These are phyloP conservation scores for Thermoascus crustaceus DNA, from an alignment of 2,329 filamentous ascomycete genomes.

Conservation along the genomic window DNA sequence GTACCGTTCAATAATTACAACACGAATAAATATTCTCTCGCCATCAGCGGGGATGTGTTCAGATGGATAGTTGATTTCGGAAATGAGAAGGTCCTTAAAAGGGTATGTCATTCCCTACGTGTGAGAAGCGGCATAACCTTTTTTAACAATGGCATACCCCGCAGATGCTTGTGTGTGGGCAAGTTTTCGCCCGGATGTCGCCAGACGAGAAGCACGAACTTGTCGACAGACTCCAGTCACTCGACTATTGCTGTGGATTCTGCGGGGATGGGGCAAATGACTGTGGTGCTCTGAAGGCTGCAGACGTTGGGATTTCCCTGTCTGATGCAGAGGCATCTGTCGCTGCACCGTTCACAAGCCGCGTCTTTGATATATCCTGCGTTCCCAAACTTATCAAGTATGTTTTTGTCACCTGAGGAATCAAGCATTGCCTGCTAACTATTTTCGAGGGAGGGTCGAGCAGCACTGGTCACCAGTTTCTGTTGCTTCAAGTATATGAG, in stretches of 20 bases:
- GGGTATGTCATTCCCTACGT: conserved; percentile 40
- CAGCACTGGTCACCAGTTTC: conserved; percentile 94
- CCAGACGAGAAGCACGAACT: conserved; percentile 98
- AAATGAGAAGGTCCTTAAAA: conserved; percentile 65
- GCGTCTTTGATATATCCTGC: conserved; percentile 92
- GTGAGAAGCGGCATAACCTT: not conserved
- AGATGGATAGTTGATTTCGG: conserved; percentile 94
- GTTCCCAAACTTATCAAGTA: conserved; percentile 84
- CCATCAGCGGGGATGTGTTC: conserved; percentile 88
- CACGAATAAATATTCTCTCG: conserved; percentile 76
- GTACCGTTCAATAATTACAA: conserved; percentile 78
- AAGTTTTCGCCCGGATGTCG: conserved; percentile 96
- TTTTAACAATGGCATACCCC: conserved; percentile 9
- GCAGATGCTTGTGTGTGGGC: conserved; percentile 81
- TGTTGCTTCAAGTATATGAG: conserved; percentile 99
- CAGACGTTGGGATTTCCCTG: conserved; percentile 92
- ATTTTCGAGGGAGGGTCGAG: conserved; percentile 67
- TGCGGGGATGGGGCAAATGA: conserved; percentile 97
- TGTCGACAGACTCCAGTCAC: conserved; percentile 91
- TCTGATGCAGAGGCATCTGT: conserved; percentile 97
- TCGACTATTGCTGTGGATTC: conserved; percentile 92
- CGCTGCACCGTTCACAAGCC: conserved; percentile 93
- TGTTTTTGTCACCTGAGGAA: conserved; percentile 10
- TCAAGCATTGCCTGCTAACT: conserved; percentile 11
- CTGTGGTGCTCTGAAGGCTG: conserved; percentile 91